Evolutionary conservation across 164 flowering plant genomes (phyloP).

Genomic region (Vitis labrusca): DNA sequence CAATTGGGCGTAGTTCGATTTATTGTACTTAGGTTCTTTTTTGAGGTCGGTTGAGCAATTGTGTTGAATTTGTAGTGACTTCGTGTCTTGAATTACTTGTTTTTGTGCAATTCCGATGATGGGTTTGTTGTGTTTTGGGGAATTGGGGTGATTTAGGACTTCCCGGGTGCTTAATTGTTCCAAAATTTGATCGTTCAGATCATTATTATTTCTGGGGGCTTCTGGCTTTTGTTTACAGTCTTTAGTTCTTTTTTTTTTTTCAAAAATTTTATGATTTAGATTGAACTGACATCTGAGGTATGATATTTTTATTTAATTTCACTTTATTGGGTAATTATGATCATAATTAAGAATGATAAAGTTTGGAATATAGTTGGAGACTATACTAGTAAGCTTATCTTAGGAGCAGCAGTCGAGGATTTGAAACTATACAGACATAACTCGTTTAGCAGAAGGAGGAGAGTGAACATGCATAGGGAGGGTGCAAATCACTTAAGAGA

Average conservation of each 20-base stretch:
- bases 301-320: not conserved
- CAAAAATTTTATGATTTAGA: not conserved
- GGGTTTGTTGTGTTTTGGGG: not conserved
- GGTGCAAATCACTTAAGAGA: not conserved
- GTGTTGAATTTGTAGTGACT: not conserved
- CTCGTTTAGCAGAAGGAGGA: not conserved
- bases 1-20: slow-evolving; percentile 1
- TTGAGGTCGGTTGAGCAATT: not conserved
- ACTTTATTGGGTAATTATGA: not conserved
- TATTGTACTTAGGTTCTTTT: slow-evolving; percentile 1
- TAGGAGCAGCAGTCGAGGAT: not conserved
- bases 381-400: not conserved
- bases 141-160: not conserved
- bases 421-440: not conserved
- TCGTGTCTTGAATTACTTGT: not conserved
- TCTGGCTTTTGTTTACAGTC: not conserved
- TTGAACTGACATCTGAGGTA: not conserved
- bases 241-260: not conserved
- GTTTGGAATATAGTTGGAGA: not conserved
- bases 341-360: not conserved
- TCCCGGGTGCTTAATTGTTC: not conserved
- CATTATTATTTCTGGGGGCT: not conserved
- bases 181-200: not conserved
- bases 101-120: not conserved
- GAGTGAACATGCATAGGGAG: not conserved